phyloP scores from a whole-genome alignment of 306 rosid species.

The Gillenia trifoliata region DNA sequence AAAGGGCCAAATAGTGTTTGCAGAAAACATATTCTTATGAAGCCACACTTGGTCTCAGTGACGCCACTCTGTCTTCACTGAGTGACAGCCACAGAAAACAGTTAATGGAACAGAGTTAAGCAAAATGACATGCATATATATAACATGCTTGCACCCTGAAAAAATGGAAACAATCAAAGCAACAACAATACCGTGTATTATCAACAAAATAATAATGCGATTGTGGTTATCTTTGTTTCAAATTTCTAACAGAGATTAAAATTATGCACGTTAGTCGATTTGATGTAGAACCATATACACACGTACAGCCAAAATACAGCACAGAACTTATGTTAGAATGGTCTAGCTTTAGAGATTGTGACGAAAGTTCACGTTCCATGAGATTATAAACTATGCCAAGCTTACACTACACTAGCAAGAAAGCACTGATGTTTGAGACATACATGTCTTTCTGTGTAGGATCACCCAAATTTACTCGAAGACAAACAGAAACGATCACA shows the following conservation, averaged over 20 bases:
- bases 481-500: slow-evolving; percentile 30
- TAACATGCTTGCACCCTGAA: not conserved
- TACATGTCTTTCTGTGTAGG: not conserved
- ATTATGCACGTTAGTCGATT: not conserved
- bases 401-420: not conserved
- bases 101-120: too few relatives aligned
- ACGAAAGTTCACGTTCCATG: not conserved
- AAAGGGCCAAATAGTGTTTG: not conserved
- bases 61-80: too few relatives aligned
- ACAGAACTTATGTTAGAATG: not conserved
- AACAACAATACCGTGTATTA: not conserved
- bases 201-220: not conserved
- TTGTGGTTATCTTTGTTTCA: not conserved
- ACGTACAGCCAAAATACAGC: not conserved
- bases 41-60: too few relatives aligned
- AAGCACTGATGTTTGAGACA: not conserved
- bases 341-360: not conserved
- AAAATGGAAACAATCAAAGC: not conserved
- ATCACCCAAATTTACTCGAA: slow-evolving; percentile 31
- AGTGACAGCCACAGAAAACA: not conserved
- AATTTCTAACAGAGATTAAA: not conserved
- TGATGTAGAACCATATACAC: not conserved
- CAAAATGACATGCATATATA: not conserved
- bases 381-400: not conserved
- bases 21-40: too few relatives aligned